A percentile compares a stretch with the other conserved stretches of the same genome.
Evolutionary conservation across 2,329 filamentous ascomycete genomes (phyloP).

Genomic region (Botrytis cinerea): DNA sequence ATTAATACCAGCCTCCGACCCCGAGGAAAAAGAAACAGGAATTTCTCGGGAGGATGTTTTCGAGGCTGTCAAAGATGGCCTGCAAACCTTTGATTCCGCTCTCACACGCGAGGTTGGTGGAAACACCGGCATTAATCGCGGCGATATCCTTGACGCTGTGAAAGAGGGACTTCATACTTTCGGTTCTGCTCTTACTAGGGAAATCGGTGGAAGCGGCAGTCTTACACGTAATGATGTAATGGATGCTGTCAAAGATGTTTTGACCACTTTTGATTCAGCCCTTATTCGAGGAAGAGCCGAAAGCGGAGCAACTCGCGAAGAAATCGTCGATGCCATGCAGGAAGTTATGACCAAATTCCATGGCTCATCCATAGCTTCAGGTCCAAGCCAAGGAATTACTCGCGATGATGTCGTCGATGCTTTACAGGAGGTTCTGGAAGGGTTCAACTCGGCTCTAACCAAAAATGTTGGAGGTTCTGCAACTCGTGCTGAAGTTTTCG

Average conservation of each 20-base stretch:
- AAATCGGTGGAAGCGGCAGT: slow-evolving; percentile 45
- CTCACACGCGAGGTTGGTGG: slow-evolving; percentile 21
- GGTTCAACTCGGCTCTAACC: slow-evolving; percentile 27
- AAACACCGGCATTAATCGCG: slow-evolving; percentile 64
- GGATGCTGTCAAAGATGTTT: slow-evolving; percentile 75
- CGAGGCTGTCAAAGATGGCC: slow-evolving; percentile 70
- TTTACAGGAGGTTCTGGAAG: slow-evolving; percentile 44
- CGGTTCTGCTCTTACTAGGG: slow-evolving; percentile 51
- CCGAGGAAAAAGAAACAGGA: slow-evolving; percentile 51
- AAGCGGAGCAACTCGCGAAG: slow-evolving; percentile 17
- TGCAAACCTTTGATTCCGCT: slow-evolving; percentile 39
- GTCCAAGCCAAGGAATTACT: slow-evolving; percentile 69
- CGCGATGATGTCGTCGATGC: slow-evolving; percentile 57
- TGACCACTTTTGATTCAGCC: slow-evolving; percentile 56
- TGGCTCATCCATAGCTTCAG: slow-evolving; percentile 82
- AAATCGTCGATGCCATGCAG: slow-evolving; percentile 62
- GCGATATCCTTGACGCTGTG: slow-evolving; percentile 84
- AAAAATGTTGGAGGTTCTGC: slow-evolving; percentile 56
- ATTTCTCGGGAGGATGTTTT: slow-evolving; percentile 81
- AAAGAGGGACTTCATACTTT: slow-evolving; percentile 67
- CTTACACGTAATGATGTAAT: slow-evolving; percentile 81
- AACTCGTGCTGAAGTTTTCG: slow-evolving; percentile 80
- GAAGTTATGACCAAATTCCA: slow-evolving; percentile 82
- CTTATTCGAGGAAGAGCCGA: slow-evolving; percentile 57
- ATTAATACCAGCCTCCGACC: slow-evolving; percentile 42